Conservation (phyloP, 2,329 filamentous ascomycete genomes). For the Decorospora gaudefroyi region DNA sequence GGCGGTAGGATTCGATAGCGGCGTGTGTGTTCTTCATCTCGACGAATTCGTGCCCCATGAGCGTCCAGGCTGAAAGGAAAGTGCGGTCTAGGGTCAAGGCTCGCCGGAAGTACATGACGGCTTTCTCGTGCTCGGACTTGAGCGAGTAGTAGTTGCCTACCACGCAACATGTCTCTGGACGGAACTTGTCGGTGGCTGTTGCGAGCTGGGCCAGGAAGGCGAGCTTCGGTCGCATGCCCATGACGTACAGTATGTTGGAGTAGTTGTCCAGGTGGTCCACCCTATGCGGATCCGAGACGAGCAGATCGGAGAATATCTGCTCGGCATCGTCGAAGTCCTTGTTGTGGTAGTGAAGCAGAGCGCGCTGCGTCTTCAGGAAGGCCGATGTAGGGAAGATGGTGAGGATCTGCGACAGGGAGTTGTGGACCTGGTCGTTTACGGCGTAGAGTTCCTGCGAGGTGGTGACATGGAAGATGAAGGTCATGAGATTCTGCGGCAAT, state of each 20-base stretch:
- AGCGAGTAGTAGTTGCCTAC: constrained; percentile 97
- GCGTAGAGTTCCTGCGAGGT: constrained; percentile 92
- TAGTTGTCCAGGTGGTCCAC: constrained; percentile 94
- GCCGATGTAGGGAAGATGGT: constrained; percentile 84
- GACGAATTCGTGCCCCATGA: constrained; percentile 99
- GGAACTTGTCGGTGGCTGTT: constrained; percentile 89
- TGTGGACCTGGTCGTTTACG: constrained; percentile 73
- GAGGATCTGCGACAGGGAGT: constrained; percentile 75
- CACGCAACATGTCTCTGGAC: constrained; percentile 94
- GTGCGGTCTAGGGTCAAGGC: constrained; percentile 87
- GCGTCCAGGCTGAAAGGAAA: constrained; percentile 93
- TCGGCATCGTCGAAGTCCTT: constrained; percentile 73
- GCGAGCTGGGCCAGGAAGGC: constrained; percentile 92
- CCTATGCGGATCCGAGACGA: constrained; percentile 67
- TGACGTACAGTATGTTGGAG: constrained; percentile 95
- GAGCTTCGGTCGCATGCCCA: constrained; percentile 83
- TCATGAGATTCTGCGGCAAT: constrained; percentile 87
- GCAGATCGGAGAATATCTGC: constrained; percentile 69
- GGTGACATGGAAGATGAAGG: constrained; percentile 90
- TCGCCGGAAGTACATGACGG: constrained; percentile 95
- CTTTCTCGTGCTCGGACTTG: constrained; percentile 94
- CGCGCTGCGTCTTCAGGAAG: constrained; percentile 88
- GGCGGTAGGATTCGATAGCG: constrained; percentile 93
- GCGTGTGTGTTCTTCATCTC: constrained; percentile 98
- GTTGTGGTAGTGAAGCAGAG: constrained; percentile 85